A percentile compares a stretch with the other conserved stretches of the same genome.
Evolutionary conservation across 2,329 filamentous ascomycete species (phyloP).

Genomic region (Chaetomiaceae sp.): DNA sequence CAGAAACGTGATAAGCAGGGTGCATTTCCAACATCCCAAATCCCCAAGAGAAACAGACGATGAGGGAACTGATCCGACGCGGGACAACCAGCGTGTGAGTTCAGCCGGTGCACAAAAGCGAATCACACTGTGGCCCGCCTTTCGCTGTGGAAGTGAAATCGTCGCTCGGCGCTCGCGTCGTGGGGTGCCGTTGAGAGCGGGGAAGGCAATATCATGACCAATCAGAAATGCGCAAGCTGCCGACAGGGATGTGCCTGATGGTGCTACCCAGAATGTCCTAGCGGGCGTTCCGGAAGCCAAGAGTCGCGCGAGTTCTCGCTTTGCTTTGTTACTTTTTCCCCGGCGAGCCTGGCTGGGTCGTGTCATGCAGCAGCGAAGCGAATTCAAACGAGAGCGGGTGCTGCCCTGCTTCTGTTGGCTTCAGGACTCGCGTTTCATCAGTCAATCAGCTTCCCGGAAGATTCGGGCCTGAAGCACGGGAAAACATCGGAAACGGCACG

Average conservation of each 20-base stretch:
- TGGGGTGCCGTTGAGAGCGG: conserved; percentile 22
- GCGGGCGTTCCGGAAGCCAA: conserved; percentile 17
- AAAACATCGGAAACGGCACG: neutral
- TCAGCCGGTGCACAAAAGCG: neutral
- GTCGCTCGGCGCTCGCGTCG: conserved; percentile 15
- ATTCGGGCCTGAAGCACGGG: conserved; percentile 5
- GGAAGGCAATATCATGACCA: conserved; percentile 14
- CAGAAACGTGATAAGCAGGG: too few relatives aligned
- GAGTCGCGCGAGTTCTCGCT: conserved; percentile 5
- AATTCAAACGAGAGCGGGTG: too few relatives aligned
- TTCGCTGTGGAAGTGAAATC: too few relatives aligned
- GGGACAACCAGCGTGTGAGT: neutral
- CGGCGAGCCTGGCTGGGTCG: too few relatives aligned
- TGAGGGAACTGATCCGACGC: neutral
- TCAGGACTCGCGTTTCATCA: too few relatives aligned
- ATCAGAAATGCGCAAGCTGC: conserved; percentile 13
- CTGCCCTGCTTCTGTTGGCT: too few relatives aligned
- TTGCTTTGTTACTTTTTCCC: neutral
- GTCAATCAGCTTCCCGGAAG: neutral
- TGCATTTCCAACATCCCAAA: neutral
- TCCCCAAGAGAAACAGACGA: neutral
- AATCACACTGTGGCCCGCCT: conserved; percentile 9
- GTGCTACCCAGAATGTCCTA: conserved; percentile 5
- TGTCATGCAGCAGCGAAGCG: too few relatives aligned
- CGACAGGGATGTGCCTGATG: conserved; percentile 13